These are phyloP conservation scores for Euptelea pleiosperma DNA, from an alignment of 164 flowering plant genomes.

Conservation along the genomic window DNA sequence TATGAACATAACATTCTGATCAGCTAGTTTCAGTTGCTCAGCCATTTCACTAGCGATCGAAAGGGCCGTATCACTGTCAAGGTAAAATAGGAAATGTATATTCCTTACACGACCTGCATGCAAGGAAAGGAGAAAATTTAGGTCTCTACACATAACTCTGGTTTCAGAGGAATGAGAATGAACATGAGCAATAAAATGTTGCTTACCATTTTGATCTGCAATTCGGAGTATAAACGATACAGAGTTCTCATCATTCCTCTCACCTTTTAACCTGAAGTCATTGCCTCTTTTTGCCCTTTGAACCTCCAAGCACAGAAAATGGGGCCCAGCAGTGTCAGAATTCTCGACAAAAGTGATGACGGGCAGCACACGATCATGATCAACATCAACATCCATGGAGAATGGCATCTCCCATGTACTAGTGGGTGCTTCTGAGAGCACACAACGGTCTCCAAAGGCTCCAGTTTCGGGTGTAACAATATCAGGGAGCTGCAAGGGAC, in stretches of 20 bases:
- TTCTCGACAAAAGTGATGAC: slow-evolving; percentile 18
- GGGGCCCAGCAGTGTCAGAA: slow-evolving; percentile 11
- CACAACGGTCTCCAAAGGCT: slow-evolving; percentile 40
- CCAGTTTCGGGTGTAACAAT: slow-evolving; percentile 39
- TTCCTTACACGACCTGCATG: slow-evolving; percentile 64
- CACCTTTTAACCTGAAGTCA: slow-evolving; percentile 62
- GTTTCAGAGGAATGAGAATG: too few relatives aligned
- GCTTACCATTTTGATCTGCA: slow-evolving; percentile 52
- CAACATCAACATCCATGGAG: slow-evolving; percentile 69
- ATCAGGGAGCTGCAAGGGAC: slow-evolving; percentile 35
- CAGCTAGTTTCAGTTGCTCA: slow-evolving; percentile 66
- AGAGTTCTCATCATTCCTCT: slow-evolving; percentile 52
- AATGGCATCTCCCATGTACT: slow-evolving; percentile 23
- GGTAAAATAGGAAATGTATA: slow-evolving; percentile 65
- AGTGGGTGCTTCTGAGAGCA: slow-evolving; percentile 40
- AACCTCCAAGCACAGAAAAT: slow-evolving; percentile 37
- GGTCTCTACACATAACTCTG: not conserved
- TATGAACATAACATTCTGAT: slow-evolving; percentile 66
- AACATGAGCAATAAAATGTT: too few relatives aligned
- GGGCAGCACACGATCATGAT: slow-evolving; percentile 27
- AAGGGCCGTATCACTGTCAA: slow-evolving; percentile 66
- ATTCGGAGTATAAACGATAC: slow-evolving; percentile 62
- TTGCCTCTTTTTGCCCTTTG: slow-evolving; percentile 45
- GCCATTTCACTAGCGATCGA: slow-evolving; percentile 86
- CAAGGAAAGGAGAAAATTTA: slow-evolving; percentile 1